These are phyloP conservation scores for Aspergillus sp. DNA, from an alignment of 2,329 filamentous ascomycete species.

Conservation along the genomic window DNA sequence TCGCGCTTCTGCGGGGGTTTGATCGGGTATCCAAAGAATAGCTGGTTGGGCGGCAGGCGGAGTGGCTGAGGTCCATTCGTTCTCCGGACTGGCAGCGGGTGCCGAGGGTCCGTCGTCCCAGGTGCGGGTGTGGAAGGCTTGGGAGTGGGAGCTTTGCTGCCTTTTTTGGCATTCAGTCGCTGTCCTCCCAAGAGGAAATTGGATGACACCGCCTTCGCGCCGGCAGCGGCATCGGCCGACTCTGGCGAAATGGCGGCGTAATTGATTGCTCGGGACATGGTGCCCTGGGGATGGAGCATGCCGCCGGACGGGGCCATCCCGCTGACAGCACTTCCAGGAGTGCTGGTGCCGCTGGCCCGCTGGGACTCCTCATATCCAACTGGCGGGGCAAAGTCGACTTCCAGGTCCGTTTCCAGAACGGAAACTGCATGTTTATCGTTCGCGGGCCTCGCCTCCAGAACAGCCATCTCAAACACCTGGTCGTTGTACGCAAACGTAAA, in stretches of 20 bases:
- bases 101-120: conserved; percentile 41
- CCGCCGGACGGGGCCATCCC: conserved; percentile 59
- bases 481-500: conserved; percentile 98
- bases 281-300: conserved; percentile 71
- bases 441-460: conserved; percentile 85
- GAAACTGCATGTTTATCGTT: conserved; percentile 74
- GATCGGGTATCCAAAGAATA: conserved; percentile 94
- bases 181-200: conserved; percentile 76
- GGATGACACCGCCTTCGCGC: conserved; percentile 56
- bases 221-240: conserved; percentile 54
- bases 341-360: conserved; percentile 71
- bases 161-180: conserved; percentile 72
- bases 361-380: conserved; percentile 89
- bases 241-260: conserved; percentile 82
- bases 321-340: conserved; percentile 59
- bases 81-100: conserved; percentile 38
- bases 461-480: conserved; percentile 82
- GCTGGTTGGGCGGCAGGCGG: conserved; percentile 72
- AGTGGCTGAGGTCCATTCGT: conserved; percentile 79
- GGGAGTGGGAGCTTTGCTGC: conserved; percentile 62
- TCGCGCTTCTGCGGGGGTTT: conserved; percentile 76
- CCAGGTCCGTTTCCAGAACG: conserved; percentile 92
- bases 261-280: conserved; percentile 97
- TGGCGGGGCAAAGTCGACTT: conserved; percentile 89
- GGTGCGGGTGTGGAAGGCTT: conserved; percentile 64